Evolutionary conservation across 495 filamentous ascomycete genomes (phyloP), one percentile per base, ranked within the genome.

Genomic region (Lophium mytilinum): DNA sequence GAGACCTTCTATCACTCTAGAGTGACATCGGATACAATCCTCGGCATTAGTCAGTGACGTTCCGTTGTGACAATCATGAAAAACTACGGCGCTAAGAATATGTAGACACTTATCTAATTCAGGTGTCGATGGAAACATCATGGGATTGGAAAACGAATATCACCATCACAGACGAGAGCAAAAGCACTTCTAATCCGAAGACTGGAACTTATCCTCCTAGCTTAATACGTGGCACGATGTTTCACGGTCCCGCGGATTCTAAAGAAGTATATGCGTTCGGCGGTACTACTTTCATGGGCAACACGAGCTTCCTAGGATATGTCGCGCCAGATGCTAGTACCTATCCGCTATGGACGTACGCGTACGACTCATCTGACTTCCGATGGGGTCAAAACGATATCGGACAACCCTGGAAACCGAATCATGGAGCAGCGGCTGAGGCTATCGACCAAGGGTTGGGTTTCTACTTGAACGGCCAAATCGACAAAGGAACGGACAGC

Each of bases 111-210:
- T 66, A 68, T 49, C 41, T 76, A 9, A 68, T 76, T 33, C 40
- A 55, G n/a, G 57, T 75, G 11, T 65, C 71, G 33, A 57, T 75
- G 62, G 65, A 46, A 37, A 51, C 53, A 1, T 72, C 72, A 4
- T 75, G 72, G 73, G 64, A 76, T 51, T 74, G 70, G 72, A 68
- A 73, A 37, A 60, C 39, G 10, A 74, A 72, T 49, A 67, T 75
- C 34, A 71, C 71, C 0, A 66, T 69, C 19, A 67, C 17, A 4
- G 56, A 60, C 12, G 4, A 70, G 10, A 52, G 55, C 17, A 74
- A 69, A 37, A 64, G 50, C 18, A 24, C 30, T 9, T 7, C 41
- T 5, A 48, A 48, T 8, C 45, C 45, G 21, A 48, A 48, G 21
- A 48, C 45, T 10, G 45, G 45, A 48, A 48, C 45, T 10, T 30